phyloP scores from a whole-genome alignment of 495 filamentous ascomycete species.

The Neurospora sp. region DNA sequence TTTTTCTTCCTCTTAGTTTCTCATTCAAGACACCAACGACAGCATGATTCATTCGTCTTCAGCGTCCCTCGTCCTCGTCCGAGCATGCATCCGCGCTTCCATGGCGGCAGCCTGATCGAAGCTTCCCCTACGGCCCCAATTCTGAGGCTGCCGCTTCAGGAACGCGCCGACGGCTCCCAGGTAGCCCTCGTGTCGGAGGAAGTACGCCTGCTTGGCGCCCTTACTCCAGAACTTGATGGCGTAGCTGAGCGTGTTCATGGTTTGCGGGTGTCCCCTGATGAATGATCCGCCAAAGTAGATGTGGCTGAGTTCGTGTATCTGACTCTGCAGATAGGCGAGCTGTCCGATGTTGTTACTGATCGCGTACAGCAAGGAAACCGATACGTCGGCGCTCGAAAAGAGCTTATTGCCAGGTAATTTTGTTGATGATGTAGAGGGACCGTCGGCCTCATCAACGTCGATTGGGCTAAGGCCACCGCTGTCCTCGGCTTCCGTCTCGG shows the following conservation, averaged over 20 bases:
- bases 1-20: background rate
- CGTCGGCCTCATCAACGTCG: conserved; percentile 23
- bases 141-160: conserved; percentile 75
- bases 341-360: conserved; percentile 94
- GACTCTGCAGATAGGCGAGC: conserved; percentile 89
- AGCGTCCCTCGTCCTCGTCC: background rate
- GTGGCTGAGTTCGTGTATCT: conserved; percentile 78
- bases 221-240: conserved; percentile 97
- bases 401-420: conserved; percentile 15
- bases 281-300: conserved; percentile 98
- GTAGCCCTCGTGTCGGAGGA: conserved; percentile 92
- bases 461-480: conserved; percentile 50
- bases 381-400: conserved; percentile 41
- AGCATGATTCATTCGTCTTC: background rate
- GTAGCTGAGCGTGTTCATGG: conserved; percentile 92
- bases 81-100: conserved; percentile 6
- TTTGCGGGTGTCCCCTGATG: conserved; percentile 91
- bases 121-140: conserved; percentile 84
- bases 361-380: conserved; percentile 65
- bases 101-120: conserved; percentile 31
- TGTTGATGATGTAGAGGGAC: conserved; percentile 7
- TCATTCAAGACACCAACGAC: background rate
- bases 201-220: conserved; percentile 89
- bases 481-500: conserved; percentile 70
- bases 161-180: conserved; percentile 95